phyloP scores from a whole-genome alignment of 768 basidiomycete species.

The Podaxis sp. region DNA sequence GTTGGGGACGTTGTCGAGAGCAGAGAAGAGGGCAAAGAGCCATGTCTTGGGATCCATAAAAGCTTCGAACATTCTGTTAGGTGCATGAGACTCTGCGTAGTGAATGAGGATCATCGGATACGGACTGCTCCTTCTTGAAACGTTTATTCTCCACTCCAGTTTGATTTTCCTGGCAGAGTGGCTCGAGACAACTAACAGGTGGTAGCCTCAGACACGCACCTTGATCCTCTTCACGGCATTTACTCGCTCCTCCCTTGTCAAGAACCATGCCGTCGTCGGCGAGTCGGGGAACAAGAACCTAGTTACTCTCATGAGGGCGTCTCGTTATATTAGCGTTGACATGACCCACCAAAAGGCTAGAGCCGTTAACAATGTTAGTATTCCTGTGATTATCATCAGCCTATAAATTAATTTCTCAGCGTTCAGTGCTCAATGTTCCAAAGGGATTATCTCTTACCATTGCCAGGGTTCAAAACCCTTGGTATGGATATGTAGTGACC shows the following conservation, averaged over 20 bases:
- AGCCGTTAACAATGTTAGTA: conserved; percentile 52
- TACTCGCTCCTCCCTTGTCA: conserved; percentile 60
- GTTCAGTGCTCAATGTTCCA: not conserved
- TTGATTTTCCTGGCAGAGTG: conserved; percentile 56
- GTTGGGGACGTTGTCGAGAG: conserved; percentile 61
- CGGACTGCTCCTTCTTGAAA: conserved; percentile 79
- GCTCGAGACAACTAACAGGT: not conserved
- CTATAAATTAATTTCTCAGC: conserved; percentile 20
- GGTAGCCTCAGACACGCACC: conserved; percentile 26
- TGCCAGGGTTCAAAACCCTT: conserved; percentile 66
- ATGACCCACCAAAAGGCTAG: conserved; percentile 51
- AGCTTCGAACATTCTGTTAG: conserved; percentile 62
- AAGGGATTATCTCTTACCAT: conserved; percentile 41
- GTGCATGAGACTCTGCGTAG: not conserved
- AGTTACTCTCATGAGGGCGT: not conserved
- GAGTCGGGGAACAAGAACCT: conserved; percentile 76
- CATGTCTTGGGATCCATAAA: conserved; percentile 70
- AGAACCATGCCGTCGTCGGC: conserved; percentile 73
- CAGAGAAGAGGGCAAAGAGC: conserved; percentile 70
- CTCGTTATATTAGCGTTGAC: not conserved
- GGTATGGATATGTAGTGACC: conserved; percentile 59
- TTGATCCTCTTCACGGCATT: conserved; percentile 66
- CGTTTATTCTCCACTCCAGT: conserved; percentile 80
- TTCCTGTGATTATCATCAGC: conserved; percentile 73
- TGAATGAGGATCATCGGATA: conserved; percentile 10